Percentiles rank a stretch among this genome's conserved stretches.
Conservation (phyloP, 2,329 filamentous ascomycete species). For the Penicillium thymicola region DNA sequence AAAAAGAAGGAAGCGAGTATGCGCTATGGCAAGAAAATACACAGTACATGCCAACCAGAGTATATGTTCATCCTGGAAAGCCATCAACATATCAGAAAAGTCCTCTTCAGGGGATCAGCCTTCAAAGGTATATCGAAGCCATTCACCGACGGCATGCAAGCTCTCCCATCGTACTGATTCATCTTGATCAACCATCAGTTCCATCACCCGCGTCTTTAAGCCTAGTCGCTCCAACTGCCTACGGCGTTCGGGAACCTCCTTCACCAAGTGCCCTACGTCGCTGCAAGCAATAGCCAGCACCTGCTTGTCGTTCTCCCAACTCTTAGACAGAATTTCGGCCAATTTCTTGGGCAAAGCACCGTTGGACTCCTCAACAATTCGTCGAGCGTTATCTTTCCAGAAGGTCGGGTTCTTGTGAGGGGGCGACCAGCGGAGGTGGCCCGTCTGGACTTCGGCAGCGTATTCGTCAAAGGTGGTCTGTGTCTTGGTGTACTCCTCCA, state of each 20-base stretch:
- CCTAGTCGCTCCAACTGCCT: conserved; percentile 76
- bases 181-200: conserved; percentile 84
- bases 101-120: conserved; percentile 25
- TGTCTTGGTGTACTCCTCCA: conserved; percentile 78
- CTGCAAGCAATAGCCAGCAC: conserved; percentile 91
- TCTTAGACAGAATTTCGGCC: conserved; percentile 79
- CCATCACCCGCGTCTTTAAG: conserved; percentile 84
- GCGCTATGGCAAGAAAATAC: conserved; percentile 24
- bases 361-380: conserved; percentile 79
- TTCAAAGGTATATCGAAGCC: conserved; percentile 69
- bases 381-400: conserved; percentile 87
- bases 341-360: conserved; percentile 75
- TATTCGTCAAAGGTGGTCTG: conserved; percentile 67
- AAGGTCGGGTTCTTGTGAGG: conserved; percentile 83
- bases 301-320: conserved; percentile 78
- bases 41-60: conserved; percentile 18
- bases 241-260: conserved; percentile 82
- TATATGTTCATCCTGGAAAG: conserved; percentile 21
- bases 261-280: conserved; percentile 83
- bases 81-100: conserved; percentile 12
- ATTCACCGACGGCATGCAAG: conserved; percentile 76
- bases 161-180: conserved; percentile 92
- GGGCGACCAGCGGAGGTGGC: conserved; percentile 88
- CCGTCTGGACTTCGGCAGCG: conserved; percentile 77
- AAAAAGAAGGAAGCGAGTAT: conserved; percentile 13